These are phyloP conservation scores for Macaranga tanarius DNA, from an alignment of 441 rosid genomes.

Conservation along the genomic window DNA sequence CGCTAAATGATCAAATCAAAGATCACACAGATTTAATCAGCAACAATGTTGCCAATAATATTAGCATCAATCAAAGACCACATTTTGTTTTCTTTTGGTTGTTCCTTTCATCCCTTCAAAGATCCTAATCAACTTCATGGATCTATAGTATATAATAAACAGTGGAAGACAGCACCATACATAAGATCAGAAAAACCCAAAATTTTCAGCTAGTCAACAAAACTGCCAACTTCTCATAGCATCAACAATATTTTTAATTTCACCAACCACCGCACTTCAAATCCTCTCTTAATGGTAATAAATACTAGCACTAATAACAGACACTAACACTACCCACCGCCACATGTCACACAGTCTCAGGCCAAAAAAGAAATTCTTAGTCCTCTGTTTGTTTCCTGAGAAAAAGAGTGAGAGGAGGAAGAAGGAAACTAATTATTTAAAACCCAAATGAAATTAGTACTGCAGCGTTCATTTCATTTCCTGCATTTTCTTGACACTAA, in stretches of 20 bases:
- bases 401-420: background rate
- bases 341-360: background rate
- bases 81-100: background rate
- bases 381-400: conserved; percentile 7
- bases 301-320: conserved; percentile 10
- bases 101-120: background rate
- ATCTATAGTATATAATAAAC: background rate
- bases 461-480: background rate
- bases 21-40: background rate
- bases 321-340: conserved; percentile 10
- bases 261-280: conserved; percentile 20
- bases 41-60: background rate
- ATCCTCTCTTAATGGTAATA: background rate
- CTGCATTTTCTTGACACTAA: background rate
- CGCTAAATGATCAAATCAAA: background rate
- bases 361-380: background rate
- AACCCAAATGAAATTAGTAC: background rate
- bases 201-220: conserved; percentile 1
- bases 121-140: background rate
- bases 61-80: too few relatives aligned
- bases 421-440: background rate
- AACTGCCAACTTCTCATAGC: conserved; percentile 13
- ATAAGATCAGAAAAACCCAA: background rate
- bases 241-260: conserved; percentile 19
- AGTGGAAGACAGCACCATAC: background rate